phyloP scores from a whole-genome alignment of 2,329 filamentous ascomycete genomes.

The Diaporthe ilicicola region DNA sequence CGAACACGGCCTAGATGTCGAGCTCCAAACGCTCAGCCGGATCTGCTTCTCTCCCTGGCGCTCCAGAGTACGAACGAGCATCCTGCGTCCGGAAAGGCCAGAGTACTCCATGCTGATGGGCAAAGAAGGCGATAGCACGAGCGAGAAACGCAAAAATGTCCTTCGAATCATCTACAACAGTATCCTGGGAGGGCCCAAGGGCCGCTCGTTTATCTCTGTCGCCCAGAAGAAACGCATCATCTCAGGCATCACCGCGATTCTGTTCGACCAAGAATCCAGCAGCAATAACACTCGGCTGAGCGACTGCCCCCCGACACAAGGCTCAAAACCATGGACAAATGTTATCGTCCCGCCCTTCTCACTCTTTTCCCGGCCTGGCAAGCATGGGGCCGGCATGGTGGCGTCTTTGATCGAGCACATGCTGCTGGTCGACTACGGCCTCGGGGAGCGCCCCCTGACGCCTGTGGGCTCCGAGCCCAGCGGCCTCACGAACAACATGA shows the following conservation, averaged over 20 bases:
- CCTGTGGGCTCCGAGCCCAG: neutral
- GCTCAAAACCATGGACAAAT: neutral
- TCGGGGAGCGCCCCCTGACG: neutral
- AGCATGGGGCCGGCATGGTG: neutral
- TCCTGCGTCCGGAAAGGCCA: neutral
- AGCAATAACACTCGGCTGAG: neutral
- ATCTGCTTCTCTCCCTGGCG: neutral
- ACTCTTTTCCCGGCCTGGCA: neutral
- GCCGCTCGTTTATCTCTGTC: neutral
- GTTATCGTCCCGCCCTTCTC: neutral
- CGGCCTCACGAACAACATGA: neutral
- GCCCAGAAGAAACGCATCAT: neutral
- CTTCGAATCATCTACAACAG: neutral
- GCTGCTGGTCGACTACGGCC: conserved; percentile 6
- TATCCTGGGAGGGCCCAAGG: neutral
- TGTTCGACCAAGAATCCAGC: neutral
- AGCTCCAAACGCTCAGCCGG: neutral
- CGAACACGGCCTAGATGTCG: neutral
- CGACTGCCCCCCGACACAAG: too few species aligned
- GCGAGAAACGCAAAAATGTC: neutral
- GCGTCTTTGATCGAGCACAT: conserved; percentile 10
- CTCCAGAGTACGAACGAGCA: neutral
- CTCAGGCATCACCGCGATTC: neutral
- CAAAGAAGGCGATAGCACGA: neutral
- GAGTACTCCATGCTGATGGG: neutral